These are phyloP conservation scores for Fusarium armeniacum DNA, from an alignment of 2,329 filamentous ascomycete species.

Conservation along the genomic window DNA sequence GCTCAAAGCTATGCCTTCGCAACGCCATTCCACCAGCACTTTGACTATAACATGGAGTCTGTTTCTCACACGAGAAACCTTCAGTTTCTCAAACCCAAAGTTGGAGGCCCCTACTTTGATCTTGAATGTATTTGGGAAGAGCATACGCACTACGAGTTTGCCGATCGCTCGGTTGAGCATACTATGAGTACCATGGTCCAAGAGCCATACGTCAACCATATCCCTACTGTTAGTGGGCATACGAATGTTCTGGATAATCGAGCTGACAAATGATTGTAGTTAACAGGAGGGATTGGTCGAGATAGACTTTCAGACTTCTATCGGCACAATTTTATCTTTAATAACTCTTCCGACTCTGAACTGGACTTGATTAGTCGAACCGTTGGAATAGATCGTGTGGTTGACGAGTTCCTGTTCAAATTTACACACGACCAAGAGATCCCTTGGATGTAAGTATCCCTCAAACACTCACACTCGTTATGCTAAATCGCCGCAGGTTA, in stretches of 20 bases:
- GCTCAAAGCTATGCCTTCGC: conserved; percentile 58
- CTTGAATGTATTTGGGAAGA: conserved; percentile 85
- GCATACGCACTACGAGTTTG: conserved; percentile 80
- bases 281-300: conserved; percentile 79
- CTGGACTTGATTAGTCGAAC: conserved; percentile 80
- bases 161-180: conserved; percentile 74
- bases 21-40: conserved; percentile 64
- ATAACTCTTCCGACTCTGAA: conserved; percentile 75
- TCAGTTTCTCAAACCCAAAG: conserved; percentile 72
- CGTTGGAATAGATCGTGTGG: conserved; percentile 77
- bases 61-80: conserved; percentile 77
- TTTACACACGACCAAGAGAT: conserved; percentile 73
- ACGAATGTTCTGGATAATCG: fast-evolving
- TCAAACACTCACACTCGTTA: fast-evolving
- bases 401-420: conserved; percentile 77
- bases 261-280: conserved; percentile 43
- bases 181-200: conserved; percentile 86
- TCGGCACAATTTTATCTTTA: conserved; percentile 79
- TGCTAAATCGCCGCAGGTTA: conserved; percentile 50
- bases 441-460: conserved; percentile 74
- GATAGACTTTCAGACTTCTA: conserved; percentile 76
- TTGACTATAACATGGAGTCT: conserved; percentile 66
- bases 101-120: conserved; percentile 77
- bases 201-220: conserved; percentile 83
- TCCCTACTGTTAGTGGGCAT: conserved; percentile 69